Evolutionary conservation across 768 basidiomycete species (phyloP), one percentile per base, ranked within the genome.

Genomic region (Postia placenta): DNA sequence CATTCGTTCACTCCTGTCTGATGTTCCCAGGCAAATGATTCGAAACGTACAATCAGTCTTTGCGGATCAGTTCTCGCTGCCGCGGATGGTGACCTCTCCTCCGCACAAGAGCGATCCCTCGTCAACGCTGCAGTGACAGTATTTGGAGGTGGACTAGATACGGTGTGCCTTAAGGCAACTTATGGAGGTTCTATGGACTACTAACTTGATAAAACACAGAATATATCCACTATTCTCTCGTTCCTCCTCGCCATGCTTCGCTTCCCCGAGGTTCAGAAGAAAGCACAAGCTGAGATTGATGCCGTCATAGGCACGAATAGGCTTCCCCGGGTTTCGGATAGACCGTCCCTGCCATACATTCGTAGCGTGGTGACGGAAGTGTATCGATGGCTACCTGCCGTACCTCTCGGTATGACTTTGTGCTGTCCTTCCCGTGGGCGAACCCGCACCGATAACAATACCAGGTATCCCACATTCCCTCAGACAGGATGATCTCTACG

Each of bases 201-300:
- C 33, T 35, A n/a, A 9, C 33, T n/a, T 30, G 19, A 27, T 20
- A 7, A 12, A 26, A 9, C 11, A 4, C 27, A 45, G 43, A 45
- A 45, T 17, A 45, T 45, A 27, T 45, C 43, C 4, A 28, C n/a
- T n/a, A n/a, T n/a, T 9, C 17, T 30, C 9, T 22, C 23, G 15
- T 49, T 49, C 41, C 19, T 49, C 19, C 41, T 49, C 6, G 48
- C 41, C 4, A 49, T 49, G 48, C 11, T 43, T 4, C 42, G 26
- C 4, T 42, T 43, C 24, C 48, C 48, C 12, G 41, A 53, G 19
- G 52, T 56, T 3, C 54, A 54, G 41, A 68, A 54, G 37, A 76
- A 73, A 36, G 83, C 80, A 0, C 82, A 83, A 55, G 66, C 69
- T 14, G 82, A 87, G 48, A n/a, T n/a, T n/a, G n/a, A n/a, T n/a